Percentiles rank a stretch among this genome's conserved stretches.
phyloP scores from a whole-genome alignment of 768 basidiomycete species.

The Melanogaster broomeanus region DNA sequence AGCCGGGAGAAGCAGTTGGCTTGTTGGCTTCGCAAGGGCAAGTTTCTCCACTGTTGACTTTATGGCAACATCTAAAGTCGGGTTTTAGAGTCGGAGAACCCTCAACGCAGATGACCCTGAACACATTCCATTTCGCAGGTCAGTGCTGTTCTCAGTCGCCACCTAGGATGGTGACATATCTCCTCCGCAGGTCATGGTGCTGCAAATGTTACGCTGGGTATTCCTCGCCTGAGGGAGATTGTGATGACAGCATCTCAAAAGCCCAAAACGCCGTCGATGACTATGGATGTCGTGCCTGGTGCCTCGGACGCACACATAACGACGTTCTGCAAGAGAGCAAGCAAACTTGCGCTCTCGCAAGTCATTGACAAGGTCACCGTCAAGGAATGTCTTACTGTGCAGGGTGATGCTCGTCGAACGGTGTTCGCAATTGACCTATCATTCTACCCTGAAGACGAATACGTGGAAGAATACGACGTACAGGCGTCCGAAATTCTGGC shows the following conservation, averaged over 20 bases:
- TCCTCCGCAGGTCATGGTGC: constrained; percentile 85
- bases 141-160: constrained; percentile 23
- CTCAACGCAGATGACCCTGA: constrained; percentile 99
- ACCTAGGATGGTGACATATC: constrained; percentile 1
- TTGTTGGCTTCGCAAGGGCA: constrained; percentile 96
- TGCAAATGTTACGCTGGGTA: constrained; percentile 98
- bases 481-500: constrained; percentile 69
- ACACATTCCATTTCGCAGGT: constrained; percentile 99
- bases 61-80: constrained; percentile 2
- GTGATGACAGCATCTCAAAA: constrained; percentile 98
- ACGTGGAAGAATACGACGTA: constrained; percentile 79
- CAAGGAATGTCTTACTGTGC: constrained; percentile 70
- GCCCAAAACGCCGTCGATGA: constrained; percentile 98
- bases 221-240: constrained; percentile 97
- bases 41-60: constrained; percentile 21
- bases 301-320: constrained; percentile 58
- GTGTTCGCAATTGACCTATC: constrained; percentile 78
- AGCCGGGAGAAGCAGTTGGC: constrained; percentile 99
- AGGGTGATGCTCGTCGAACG: constrained; percentile 70
- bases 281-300: constrained; percentile 64
- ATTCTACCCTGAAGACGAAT: constrained; percentile 88
- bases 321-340: constrained; percentile 87
- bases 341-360: constrained; percentile 83
- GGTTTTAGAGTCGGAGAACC: constrained; percentile 87
- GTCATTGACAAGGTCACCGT: constrained; percentile 83